A percentile compares a stretch with the other conserved stretches of the same genome.
Conservation (phyloP, 2,329 filamentous ascomycete species). For the Sporothrix pallida region DNA sequence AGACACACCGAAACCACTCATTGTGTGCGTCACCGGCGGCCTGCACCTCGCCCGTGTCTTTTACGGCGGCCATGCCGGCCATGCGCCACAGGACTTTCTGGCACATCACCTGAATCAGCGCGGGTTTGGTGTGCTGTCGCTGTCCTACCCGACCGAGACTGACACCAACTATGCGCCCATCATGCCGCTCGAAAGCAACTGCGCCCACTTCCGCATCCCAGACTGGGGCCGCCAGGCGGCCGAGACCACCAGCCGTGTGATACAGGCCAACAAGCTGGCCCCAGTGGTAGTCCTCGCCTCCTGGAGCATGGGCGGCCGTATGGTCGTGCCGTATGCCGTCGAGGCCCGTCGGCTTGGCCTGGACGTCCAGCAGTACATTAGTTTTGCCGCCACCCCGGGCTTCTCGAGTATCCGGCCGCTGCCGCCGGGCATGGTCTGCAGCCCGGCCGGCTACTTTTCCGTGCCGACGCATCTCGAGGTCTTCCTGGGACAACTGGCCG, state of each 20-base stretch:
- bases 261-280: neutral
- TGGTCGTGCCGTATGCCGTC: neutral
- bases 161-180: neutral
- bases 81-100: constrained; percentile 8
- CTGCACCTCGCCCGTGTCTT: constrained; percentile 15
- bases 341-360: neutral
- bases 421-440: constrained; percentile 16
- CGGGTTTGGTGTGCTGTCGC: neutral
- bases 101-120: constrained; percentile 2
- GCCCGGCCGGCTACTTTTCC: neutral
- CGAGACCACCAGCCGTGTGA: neutral
- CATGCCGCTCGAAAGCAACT: neutral
- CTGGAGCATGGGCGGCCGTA: constrained; percentile 27
- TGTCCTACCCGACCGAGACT: constrained; percentile 16
- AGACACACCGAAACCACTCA: neutral
- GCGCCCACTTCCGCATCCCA: neutral
- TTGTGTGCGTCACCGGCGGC: constrained; percentile 17
- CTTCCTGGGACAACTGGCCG: neutral
- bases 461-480: neutral
- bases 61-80: constrained; percentile 22
- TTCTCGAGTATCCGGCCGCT: neutral
- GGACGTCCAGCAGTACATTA: constrained; percentile 9
- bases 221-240: constrained; percentile 16
- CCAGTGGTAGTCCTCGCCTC: neutral
- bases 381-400: constrained; percentile 6